Conservation (phyloP, 2,329 filamentous ascomycete genomes). For the Dactylellina parvicollis region DNA sequence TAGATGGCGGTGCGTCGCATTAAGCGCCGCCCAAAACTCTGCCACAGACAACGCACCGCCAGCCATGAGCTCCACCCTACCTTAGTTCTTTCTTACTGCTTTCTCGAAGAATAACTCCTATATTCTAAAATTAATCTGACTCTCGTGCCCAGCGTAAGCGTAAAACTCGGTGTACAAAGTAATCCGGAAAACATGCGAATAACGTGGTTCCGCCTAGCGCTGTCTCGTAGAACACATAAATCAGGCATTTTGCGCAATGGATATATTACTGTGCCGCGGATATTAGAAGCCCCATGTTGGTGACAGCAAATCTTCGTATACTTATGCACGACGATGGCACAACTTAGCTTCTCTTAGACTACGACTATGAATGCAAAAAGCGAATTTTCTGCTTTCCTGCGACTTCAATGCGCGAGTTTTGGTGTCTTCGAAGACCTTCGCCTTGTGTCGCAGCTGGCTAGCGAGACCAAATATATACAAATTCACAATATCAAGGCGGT, state of each 20-base stretch:
- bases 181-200: background rate
- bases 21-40: background rate
- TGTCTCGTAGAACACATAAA: background rate
- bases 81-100: background rate
- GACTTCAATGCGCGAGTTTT: too few relatives aligned
- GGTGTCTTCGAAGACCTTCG: too few relatives aligned
- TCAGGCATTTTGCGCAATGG: background rate
- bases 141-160: background rate
- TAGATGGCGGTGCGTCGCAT: background rate
- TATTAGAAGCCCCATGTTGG: background rate
- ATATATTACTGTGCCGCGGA: conserved; percentile 14
- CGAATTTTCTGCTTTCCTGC: too few relatives aligned
- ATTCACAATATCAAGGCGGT: too few relatives aligned
- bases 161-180: background rate
- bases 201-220: background rate
- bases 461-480: too few relatives aligned
- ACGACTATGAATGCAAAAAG: too few relatives aligned
- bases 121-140: background rate
- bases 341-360: too few relatives aligned
- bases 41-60: background rate
- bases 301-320: background rate
- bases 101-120: background rate
- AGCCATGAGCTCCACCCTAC: background rate
- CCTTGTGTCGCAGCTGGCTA: too few relatives aligned
- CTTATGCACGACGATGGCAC: too few relatives aligned